These are phyloP conservation scores for Bullera alba DNA, from an alignment of 768 basidiomycete genomes.

Conservation along the genomic window DNA sequence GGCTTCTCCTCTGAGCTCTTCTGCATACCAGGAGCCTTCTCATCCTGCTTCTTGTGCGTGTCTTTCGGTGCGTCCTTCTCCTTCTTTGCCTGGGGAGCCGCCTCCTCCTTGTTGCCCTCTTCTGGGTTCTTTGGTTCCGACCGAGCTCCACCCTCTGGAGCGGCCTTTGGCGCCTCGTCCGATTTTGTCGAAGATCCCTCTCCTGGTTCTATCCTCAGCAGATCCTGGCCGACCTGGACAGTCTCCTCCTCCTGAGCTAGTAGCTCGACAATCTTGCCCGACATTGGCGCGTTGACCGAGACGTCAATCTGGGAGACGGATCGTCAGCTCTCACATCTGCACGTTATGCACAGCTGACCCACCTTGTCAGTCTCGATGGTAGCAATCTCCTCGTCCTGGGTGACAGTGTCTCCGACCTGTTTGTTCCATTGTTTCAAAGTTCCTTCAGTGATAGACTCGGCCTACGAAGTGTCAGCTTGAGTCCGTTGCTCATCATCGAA, in stretches of 20 bases:
- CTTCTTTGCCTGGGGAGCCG: constrained; percentile 36
- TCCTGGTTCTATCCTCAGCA: constrained; percentile 83
- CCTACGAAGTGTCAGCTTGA: constrained; percentile 19
- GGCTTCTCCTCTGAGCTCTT: constrained; percentile 45
- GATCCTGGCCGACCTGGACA: constrained; percentile 87
- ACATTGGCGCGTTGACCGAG: constrained; percentile 82
- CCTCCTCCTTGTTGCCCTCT: constrained; percentile 35
- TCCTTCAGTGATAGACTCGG: constrained; percentile 96
- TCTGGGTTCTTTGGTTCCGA: constrained; percentile 37
- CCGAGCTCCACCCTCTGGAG: constrained; percentile 28
- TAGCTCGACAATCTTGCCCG: constrained; percentile 79
- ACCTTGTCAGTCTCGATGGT: constrained; percentile 99
- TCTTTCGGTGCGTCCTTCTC: constrained; percentile 37
- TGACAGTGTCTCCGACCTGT: constrained; percentile 82
- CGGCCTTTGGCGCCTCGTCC: constrained; percentile 13
- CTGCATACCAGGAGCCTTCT: constrained; percentile 28
- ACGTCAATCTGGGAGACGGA: constrained; percentile 71
- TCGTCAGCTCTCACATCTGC: too few relatives aligned
- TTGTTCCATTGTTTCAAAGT: constrained; percentile 92
- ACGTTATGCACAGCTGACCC: constrained; percentile 15
- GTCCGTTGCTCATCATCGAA: constrained; percentile 1
- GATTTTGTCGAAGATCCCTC: constrained; percentile 50
- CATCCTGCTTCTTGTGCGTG: constrained; percentile 32
- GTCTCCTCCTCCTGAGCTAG: constrained; percentile 89
- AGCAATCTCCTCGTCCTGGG: constrained; percentile 89